These are phyloP conservation scores for Cystobasidium ongulense DNA, from an alignment of 768 basidiomycete genomes.

Conservation along the genomic window DNA sequence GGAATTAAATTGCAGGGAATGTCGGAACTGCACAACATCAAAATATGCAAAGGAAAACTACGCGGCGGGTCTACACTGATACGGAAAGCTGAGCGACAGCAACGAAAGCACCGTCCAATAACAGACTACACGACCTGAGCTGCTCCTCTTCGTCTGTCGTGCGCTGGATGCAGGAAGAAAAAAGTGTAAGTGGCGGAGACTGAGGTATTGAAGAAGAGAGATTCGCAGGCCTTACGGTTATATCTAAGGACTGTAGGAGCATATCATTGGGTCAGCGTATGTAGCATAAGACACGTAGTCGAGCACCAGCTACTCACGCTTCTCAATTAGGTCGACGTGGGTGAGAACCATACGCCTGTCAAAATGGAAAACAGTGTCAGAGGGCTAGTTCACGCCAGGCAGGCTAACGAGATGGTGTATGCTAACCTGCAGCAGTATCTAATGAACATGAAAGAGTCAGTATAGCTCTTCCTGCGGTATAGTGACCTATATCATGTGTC, in stretches of 20 bases:
- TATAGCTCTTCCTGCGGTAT: not conserved
- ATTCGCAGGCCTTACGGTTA: not conserved
- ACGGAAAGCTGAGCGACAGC: not conserved
- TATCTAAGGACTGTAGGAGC: not conserved
- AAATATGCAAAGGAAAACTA: not conserved
- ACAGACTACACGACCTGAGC: not conserved
- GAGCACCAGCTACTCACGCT: conserved; percentile 18
- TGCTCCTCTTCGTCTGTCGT: not conserved
- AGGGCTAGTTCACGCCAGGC: not conserved
- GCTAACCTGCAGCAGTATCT: conserved; percentile 15
- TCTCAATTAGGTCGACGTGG: conserved; percentile 31
- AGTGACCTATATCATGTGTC: not conserved
- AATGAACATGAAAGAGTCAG: not conserved
- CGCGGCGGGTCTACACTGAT: not conserved
- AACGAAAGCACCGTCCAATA: not conserved
- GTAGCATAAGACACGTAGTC: no score
- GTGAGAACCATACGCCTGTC: conserved; percentile 32
- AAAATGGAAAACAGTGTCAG: not conserved
- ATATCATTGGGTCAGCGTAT: not conserved
- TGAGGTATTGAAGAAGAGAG: not conserved
- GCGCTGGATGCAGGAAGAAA: not conserved
- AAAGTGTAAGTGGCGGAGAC: not conserved
- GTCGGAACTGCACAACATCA: not conserved
- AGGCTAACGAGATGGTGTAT: not conserved
- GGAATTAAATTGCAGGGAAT: not conserved